A percentile compares a stretch with the other conserved stretches of the same genome.
Evolutionary conservation across 1,284 basidiomycete genomes (phyloP).

Genomic region (Bjerkandera adusta): DNA sequence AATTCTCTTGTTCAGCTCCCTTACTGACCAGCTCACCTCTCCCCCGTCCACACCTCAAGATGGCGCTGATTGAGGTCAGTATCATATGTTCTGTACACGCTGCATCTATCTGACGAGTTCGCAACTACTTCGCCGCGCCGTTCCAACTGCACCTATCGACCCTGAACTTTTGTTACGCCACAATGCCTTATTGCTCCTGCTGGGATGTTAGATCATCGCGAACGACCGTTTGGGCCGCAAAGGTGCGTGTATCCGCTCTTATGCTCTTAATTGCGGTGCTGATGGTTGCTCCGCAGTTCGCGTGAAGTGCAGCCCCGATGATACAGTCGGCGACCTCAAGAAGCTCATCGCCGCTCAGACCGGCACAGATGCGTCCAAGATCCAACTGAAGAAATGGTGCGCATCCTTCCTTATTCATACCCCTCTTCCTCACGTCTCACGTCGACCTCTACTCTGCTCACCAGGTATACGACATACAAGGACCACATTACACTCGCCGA

Average conservation of each 20-base stretch:
- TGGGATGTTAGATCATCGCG: slow-evolving; percentile 73
- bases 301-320: slow-evolving; percentile 91
- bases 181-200: no score
- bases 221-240: slow-evolving; percentile 97
- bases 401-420: no score
- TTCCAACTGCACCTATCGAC: no score
- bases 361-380: slow-evolving; percentile 85
- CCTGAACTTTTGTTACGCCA: no score
- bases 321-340: slow-evolving; percentile 97
- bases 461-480: slow-evolving; percentile 89
- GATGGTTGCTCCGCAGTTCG: no score
- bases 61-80: slow-evolving; percentile 39
- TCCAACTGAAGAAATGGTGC: slow-evolving; percentile 95
- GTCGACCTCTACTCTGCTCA: neutral
- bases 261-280: neutral
- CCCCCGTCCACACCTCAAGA: no score
- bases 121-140: no score
- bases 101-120: neutral
- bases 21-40: no score
- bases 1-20: no score
- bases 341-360: slow-evolving; percentile 96
- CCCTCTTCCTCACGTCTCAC: neutral
- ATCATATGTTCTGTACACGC: neutral
- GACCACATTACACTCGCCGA: slow-evolving; percentile 93
- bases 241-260: slow-evolving; percentile 48